phyloP scores from a whole-genome alignment of 352 stramenopile genomes.

The Phytophthora constricta region DNA sequence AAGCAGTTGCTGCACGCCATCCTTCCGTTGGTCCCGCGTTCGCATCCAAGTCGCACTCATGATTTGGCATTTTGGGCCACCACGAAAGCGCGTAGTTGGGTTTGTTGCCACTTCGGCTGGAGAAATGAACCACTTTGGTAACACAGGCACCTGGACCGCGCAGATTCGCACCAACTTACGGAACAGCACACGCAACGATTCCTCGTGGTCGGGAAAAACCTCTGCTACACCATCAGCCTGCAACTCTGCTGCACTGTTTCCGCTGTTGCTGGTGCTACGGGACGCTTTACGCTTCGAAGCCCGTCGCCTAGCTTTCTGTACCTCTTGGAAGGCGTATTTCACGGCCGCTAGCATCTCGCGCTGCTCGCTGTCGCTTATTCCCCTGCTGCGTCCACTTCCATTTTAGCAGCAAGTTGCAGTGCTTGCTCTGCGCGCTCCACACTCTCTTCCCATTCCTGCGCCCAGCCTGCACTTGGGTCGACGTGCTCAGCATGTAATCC shows the following conservation, averaged over 20 bases:
- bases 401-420: slow-evolving; percentile 41
- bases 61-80: slow-evolving; percentile 35
- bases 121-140: slow-evolving; percentile 62
- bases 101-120: slow-evolving; percentile 42
- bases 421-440: slow-evolving; percentile 53
- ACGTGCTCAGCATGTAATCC: slow-evolving; percentile 49
- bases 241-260: slow-evolving; percentile 5
- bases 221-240: slow-evolving; percentile 21
- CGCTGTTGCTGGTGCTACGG: slow-evolving; percentile 25
- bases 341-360: slow-evolving; percentile 58
- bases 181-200: slow-evolving; percentile 55
- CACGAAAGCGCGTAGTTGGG: slow-evolving; percentile 29
- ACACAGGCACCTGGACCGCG: slow-evolving; percentile 48
- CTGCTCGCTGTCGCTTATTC: slow-evolving; percentile 34
- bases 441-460: slow-evolving; percentile 50
- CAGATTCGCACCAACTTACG: slow-evolving; percentile 52
- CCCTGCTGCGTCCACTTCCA: slow-evolving; percentile 31
- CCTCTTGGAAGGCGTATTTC: slow-evolving; percentile 55
- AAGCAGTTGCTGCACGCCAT: slow-evolving; percentile 36
- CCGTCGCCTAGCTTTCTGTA: slow-evolving; percentile 30
- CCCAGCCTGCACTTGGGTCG: slow-evolving; percentile 54
- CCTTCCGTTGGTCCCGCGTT: slow-evolving; percentile 30
- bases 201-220: slow-evolving; percentile 46
- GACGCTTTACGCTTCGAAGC: slow-evolving; percentile 19
- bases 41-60: slow-evolving; percentile 40